Evolutionary conservation across 148 eudicot species (phyloP).

Genomic region (Rhododendron simsii): DNA sequence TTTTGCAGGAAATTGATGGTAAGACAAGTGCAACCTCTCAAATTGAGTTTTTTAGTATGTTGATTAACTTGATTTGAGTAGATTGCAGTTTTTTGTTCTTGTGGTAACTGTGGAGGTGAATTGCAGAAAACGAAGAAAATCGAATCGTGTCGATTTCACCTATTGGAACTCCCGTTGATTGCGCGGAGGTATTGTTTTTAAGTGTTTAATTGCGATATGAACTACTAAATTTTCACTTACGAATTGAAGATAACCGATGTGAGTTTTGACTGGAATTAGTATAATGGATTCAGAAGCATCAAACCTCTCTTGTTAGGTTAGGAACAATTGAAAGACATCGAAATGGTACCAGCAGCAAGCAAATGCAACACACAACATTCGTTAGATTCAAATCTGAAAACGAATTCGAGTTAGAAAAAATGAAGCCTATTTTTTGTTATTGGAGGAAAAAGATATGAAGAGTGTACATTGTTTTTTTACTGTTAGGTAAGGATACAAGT

Average conservation of each 20-base stretch:
- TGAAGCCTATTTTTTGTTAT: neutral
- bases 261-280: neutral
- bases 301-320: neutral
- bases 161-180: neutral
- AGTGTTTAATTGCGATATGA: neutral
- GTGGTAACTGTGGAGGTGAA: neutral
- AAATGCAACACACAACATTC: neutral
- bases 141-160: neutral
- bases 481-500: neutral
- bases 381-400: neutral
- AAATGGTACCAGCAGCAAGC: neutral
- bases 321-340: neutral
- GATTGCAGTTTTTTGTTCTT: neutral
- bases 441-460: neutral
- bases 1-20: constrained; percentile 28
- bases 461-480: neutral
- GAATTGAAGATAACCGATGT: neutral
- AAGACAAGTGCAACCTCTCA: neutral
- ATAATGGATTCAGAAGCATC: neutral
- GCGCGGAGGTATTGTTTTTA: constrained; percentile 3
- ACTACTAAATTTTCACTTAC: neutral
- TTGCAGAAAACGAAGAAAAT: constrained; percentile 8
- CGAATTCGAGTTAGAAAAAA: neutral
- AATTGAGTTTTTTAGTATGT: neutral
- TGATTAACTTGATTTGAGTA: neutral